phyloP scores from a whole-genome alignment of 495 filamentous ascomycete species.

The Schizothecium vesticola region DNA sequence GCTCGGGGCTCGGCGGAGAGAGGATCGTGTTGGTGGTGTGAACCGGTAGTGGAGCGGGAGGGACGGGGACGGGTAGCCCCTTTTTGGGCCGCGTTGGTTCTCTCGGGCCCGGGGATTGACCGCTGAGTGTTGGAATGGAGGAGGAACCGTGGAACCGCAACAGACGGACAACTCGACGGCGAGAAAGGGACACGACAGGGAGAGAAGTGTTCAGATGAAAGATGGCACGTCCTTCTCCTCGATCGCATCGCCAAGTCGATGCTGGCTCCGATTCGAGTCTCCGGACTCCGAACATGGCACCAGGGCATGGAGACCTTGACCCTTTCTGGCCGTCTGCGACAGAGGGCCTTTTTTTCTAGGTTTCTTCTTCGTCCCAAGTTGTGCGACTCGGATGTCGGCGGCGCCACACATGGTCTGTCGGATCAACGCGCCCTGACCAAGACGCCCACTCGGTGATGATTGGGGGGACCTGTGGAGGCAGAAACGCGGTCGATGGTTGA shows the following conservation, averaged over 20 bases:
- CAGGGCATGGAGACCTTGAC: background rate
- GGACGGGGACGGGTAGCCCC: background rate
- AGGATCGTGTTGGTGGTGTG: background rate
- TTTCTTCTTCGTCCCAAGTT: slow-evolving; percentile 12
- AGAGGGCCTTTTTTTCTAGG: background rate
- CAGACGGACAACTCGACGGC: no score
- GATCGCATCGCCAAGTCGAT: background rate
- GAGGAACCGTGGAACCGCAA: background rate
- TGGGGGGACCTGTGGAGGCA: background rate
- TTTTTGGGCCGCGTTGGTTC: background rate
- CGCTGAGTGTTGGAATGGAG: background rate
- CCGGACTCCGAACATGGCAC: slow-evolving; percentile 3
- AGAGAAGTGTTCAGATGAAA: background rate
- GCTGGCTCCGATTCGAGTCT: background rate
- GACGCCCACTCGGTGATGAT: background rate
- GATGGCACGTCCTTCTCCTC: background rate
- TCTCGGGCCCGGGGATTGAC: background rate
- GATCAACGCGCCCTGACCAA: background rate
- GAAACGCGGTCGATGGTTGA: background rate
- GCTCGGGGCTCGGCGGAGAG: background rate
- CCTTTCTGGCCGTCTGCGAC: slow-evolving; percentile 14
- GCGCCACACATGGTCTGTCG: background rate
- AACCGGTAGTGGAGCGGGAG: background rate
- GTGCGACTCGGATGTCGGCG: background rate
- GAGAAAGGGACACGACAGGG: background rate